phyloP scores from a whole-genome alignment of 208 protist species.

The Endotrypanum monterogeii region DNA sequence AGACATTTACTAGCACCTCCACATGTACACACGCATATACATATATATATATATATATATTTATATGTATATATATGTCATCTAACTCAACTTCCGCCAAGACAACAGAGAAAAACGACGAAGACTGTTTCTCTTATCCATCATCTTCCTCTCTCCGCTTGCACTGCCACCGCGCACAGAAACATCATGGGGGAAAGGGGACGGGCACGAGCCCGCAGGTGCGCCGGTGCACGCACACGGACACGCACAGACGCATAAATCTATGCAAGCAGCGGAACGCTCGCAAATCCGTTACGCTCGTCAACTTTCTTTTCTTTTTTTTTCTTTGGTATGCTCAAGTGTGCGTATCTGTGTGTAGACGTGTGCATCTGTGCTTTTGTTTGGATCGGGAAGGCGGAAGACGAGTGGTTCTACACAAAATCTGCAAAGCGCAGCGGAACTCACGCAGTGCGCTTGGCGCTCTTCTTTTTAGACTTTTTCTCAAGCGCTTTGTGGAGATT shows the following conservation, averaged over 20 bases:
- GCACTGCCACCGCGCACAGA: no score
- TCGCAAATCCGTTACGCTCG: background rate
- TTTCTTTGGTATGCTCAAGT: no score
- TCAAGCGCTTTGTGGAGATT: conserved; percentile 89
- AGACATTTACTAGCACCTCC: background rate
- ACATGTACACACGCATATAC: no score
- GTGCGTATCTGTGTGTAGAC: no score
- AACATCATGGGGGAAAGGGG: background rate
- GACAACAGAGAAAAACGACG: no score
- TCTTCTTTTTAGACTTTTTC: conserved; percentile 94
- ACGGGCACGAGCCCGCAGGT: background rate
- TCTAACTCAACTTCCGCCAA: no score
- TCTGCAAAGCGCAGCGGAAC: background rate
- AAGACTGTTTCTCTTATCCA: no score
- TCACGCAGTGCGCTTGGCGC: conserved; percentile 70
- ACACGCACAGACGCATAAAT: background rate
- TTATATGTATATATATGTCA: no score
- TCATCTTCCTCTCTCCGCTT: background rate
- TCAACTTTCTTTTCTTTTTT: background rate
- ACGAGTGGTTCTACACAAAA: background rate
- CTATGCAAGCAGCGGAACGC: background rate
- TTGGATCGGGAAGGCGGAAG: no score
- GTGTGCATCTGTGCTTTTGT: no score
- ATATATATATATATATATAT: no score
- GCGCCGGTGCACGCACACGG: background rate